Evolutionary conservation across 2,329 filamentous ascomycete species (phyloP).

Genomic region (Pseudofabraea citricarpa): DNA sequence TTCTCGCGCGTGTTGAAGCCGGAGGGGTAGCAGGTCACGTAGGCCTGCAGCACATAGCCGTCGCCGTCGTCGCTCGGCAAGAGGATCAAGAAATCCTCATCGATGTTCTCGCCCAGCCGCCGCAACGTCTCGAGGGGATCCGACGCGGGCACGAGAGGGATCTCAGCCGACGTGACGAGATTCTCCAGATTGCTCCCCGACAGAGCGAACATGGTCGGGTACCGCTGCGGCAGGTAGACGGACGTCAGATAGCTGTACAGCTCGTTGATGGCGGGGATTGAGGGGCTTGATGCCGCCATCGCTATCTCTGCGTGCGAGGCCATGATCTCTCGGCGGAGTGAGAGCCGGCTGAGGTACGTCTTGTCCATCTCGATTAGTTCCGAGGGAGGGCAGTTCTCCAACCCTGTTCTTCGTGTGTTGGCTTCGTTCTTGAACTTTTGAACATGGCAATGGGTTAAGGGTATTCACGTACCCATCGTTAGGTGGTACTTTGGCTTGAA

Average conservation of each 20-base stretch:
- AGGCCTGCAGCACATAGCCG: conserved; percentile 50
- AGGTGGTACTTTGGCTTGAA: conserved; percentile 59
- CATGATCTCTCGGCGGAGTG: conserved; percentile 43
- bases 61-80: conserved; percentile 34
- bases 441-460: not conserved
- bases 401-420: conserved; percentile 30
- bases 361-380: conserved; percentile 55
- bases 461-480: conserved; percentile 58
- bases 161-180: conserved; percentile 35
- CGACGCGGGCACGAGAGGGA: conserved; percentile 32
- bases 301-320: conserved; percentile 34
- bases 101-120: conserved; percentile 46
- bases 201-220: conserved; percentile 45
- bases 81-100: conserved; percentile 56
- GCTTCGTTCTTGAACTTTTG: not conserved
- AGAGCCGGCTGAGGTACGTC: conserved; percentile 48
- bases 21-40: conserved; percentile 49
- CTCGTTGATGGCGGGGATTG: conserved; percentile 45
- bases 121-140: conserved; percentile 36
- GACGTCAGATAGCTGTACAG: conserved; percentile 50
- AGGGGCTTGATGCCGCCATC: conserved; percentile 31
- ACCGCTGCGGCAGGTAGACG: conserved; percentile 52
- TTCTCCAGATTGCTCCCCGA: conserved; percentile 36
- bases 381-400: conserved; percentile 46
- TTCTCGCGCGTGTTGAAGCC: conserved; percentile 55